Percentiles rank a stretch among this genome's conserved stretches.
Evolutionary conservation across 176 grass and related monocot genomes (phyloP).

Genomic region (Ensete ventricosum): DNA sequence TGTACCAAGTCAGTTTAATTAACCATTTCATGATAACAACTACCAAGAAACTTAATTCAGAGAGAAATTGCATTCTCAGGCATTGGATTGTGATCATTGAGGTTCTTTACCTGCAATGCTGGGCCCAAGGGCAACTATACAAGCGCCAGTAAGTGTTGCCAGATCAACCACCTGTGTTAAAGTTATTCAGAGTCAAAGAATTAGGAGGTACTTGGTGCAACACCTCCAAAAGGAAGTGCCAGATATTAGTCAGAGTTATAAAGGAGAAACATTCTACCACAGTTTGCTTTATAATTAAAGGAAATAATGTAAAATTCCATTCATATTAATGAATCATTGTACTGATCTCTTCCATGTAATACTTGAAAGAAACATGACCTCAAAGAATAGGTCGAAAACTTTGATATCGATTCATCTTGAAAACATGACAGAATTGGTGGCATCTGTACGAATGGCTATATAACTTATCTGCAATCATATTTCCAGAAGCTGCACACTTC

Average conservation of each 20-base stretch:
- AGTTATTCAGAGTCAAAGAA: not conserved
- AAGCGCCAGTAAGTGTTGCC: slow-evolving; percentile 86
- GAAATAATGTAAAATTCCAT: no score
- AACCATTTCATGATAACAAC: not conserved
- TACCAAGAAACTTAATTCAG: not conserved
- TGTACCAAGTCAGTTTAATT: not conserved
- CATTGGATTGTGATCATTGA: not conserved
- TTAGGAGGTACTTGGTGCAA: not conserved
- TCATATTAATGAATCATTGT: no score
- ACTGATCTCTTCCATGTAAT: no score
- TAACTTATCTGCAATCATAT: no score
- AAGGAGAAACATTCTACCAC: not conserved
- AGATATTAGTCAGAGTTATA: not conserved
- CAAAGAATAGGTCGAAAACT: no score
- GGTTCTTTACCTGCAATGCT: slow-evolving; percentile 59
- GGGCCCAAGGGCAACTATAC: slow-evolving; percentile 72
- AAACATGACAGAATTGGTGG: no score
- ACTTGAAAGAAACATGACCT: no score
- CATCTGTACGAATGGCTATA: no score
- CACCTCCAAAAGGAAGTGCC: not conserved
- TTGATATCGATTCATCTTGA: no score
- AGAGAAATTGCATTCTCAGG: not conserved
- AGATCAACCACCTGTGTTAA: slow-evolving; percentile 74
- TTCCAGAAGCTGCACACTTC: no score
- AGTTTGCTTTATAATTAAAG: not conserved